Conservation (phyloP, 2,329 filamentous ascomycete species). For the Monosporascus sp. region DNA sequence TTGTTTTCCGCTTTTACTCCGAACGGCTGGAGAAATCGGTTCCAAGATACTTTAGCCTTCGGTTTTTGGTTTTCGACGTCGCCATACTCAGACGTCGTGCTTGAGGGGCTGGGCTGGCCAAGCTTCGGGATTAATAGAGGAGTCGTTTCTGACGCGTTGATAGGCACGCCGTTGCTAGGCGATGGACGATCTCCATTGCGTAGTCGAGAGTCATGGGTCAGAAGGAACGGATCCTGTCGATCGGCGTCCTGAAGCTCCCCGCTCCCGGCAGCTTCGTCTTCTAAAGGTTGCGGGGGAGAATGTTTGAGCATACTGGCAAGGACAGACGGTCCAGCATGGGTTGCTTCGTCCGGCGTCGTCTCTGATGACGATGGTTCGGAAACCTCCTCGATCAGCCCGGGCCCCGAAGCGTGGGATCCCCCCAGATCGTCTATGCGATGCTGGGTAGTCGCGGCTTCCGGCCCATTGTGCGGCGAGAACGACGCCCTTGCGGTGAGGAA, state of each 20-base stretch:
- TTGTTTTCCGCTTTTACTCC: conserved; percentile 12
- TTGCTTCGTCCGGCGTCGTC: conserved; percentile 9
- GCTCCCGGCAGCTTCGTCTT: conserved; percentile 1
- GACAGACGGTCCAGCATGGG: conserved; percentile 23
- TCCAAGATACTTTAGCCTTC: conserved; percentile 10
- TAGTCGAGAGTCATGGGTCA: conserved; percentile 3
- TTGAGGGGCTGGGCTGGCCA: conserved; percentile 23
- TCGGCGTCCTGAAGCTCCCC: conserved; percentile 1
- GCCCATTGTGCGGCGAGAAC: conserved; percentile 25
- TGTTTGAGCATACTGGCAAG: conserved; percentile 45
- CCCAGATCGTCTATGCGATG: conserved; percentile 19
- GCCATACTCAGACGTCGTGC: conserved; percentile 25
- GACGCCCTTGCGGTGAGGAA: conserved; percentile 39
- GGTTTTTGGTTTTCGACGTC: conserved; percentile 50
- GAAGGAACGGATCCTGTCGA: conserved; percentile 4
- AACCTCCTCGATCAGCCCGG: conserved; percentile 24
- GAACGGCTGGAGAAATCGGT: conserved; percentile 21
- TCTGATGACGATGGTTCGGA: conserved; percentile 23
- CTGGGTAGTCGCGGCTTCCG: conserved; percentile 21
- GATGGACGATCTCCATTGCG: conserved; percentile 1
- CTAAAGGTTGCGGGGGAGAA: conserved; percentile 38
- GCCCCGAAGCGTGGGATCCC: conserved; percentile 9
- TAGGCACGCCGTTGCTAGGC: neutral
- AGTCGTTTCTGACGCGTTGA: conserved; percentile 35
- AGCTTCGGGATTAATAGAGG: conserved; percentile 39